Conservation (phyloP, 768 basidiomycete species). For the Omphalotus guepiniiformis region DNA sequence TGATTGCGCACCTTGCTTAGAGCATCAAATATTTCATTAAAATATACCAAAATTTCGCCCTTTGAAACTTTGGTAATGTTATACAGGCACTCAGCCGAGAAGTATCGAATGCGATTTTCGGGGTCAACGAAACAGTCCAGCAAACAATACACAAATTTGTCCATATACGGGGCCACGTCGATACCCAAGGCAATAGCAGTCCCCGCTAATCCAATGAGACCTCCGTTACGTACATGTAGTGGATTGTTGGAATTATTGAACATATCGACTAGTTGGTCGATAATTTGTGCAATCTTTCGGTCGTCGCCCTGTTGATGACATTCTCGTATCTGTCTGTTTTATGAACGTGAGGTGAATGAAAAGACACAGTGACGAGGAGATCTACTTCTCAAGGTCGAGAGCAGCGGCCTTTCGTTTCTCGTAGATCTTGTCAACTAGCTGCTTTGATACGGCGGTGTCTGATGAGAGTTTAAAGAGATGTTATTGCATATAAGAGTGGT, state of each 20-base stretch:
- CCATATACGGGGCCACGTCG: constrained; percentile 92
- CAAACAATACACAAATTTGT: constrained; percentile 84
- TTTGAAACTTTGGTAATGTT: constrained; percentile 98
- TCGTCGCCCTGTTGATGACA: constrained; percentile 79
- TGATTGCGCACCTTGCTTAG: constrained; percentile 79
- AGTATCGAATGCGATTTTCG: constrained; percentile 94
- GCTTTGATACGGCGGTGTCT: constrained; percentile 76
- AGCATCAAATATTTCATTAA: constrained; percentile 97
- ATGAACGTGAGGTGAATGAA: constrained; percentile 3
- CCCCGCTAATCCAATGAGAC: constrained; percentile 92
- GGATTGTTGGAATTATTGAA: constrained; percentile 81
- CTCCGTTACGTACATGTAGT: constrained; percentile 89
- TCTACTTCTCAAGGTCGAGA: constrained; percentile 90
- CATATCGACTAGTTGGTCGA: constrained; percentile 94
- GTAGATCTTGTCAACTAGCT: constrained; percentile 90
- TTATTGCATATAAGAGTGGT: not conserved
- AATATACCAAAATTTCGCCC: constrained; percentile 93
- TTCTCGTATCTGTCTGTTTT: constrained; percentile 76
- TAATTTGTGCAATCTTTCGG: constrained; percentile 77
- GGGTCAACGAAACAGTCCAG: constrained; percentile 90
- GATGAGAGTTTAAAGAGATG: not conserved
- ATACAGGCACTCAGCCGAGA: constrained; percentile 96
- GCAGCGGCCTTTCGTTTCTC: constrained; percentile 96
- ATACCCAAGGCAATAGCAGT: constrained; percentile 96
- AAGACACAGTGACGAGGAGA: not conserved